Base-by-base conservation (phyloP, 352 stramenopile species). In the Globisporangium spiculum region DNA sequence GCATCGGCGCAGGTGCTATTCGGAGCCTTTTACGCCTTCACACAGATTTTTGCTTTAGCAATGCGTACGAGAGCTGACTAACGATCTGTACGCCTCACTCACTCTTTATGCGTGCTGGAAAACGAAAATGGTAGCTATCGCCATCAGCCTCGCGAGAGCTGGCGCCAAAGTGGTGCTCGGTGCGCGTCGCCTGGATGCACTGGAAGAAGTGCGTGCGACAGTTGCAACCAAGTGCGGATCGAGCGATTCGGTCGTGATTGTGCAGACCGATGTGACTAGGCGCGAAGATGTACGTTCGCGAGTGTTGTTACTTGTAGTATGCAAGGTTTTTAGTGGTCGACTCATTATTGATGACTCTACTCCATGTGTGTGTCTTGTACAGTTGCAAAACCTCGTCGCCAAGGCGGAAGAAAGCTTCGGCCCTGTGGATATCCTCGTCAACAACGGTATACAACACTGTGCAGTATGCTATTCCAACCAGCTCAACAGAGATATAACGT, bases 351-450 rank as follows among this genome's bases (percentile, higher is more conserved):
- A 24, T 6, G 20, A 38, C 9, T 26, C 50, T 56, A 20, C 20
- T 50, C 16, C 6, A 18, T 52, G 16, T 18, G 2, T 30, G 26
- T 2, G 52, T 34, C 22, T 44, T 30, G 41, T 41, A 48, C 44
- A 83, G 76, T 41, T 94, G 46, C 79, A 92, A 55, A 75, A 72
- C 22, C 78, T 94, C 1, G 85, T 94, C 30, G 63, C 67, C 22
- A 80, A 74, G 66, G 83, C 84, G 26, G 86, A 89, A 57, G 75
- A 83, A 26, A 61, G 53, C 7, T 89, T 97, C 44, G 87, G 86
- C 6, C 73, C 80, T 5, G 75, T 97, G 24, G 89, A 97, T 66
- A 96, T 97, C 60, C 78, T 98, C 50, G 84, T 98, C 22, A 97
- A 97, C 77, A 96, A 96, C 59, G 83, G 81, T 88, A 38, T 88